Evolutionary conservation across 148 eudicot genomes (phyloP).

Genomic region (Dianthus caryophyllus): DNA sequence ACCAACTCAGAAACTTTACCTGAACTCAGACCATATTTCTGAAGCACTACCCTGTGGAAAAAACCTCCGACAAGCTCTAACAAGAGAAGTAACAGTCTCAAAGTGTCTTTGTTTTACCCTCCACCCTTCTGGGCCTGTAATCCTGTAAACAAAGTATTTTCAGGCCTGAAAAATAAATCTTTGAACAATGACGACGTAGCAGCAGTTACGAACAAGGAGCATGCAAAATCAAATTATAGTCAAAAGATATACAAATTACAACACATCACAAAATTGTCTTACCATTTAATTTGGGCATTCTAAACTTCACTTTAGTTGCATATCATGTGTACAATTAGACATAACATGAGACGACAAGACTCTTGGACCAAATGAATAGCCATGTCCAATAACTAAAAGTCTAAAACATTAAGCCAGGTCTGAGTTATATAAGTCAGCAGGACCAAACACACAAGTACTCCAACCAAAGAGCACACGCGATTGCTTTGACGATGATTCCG

Average conservation of each 20-base stretch:
- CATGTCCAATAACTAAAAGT: no score
- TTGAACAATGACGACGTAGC: neutral
- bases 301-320: no score
- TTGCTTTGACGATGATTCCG: neutral
- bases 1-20: conserved; percentile 39
- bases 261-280: neutral
- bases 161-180: conserved; percentile 8
- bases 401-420: no score
- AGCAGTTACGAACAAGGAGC: neutral
- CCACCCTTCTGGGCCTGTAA: conserved; percentile 99
- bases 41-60: conserved; percentile 84
- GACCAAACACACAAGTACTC: neutral
- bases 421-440: no score
- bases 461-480: neutral
- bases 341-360: no score
- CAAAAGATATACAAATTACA: neutral
- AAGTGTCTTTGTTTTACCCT: conserved; percentile 93
- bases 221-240: neutral
- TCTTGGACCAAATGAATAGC: no score
- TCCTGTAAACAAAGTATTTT: conserved; percentile 41
- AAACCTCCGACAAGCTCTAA: conserved; percentile 88
- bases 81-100: conserved; percentile 85
- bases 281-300: neutral
- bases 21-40: conserved; percentile 95
- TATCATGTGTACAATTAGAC: no score